Evolutionary conservation across 2,329 filamentous ascomycete species (phyloP), one percentile per base, ranked within the genome.

Genomic region (Fusarium sulawesiense): DNA sequence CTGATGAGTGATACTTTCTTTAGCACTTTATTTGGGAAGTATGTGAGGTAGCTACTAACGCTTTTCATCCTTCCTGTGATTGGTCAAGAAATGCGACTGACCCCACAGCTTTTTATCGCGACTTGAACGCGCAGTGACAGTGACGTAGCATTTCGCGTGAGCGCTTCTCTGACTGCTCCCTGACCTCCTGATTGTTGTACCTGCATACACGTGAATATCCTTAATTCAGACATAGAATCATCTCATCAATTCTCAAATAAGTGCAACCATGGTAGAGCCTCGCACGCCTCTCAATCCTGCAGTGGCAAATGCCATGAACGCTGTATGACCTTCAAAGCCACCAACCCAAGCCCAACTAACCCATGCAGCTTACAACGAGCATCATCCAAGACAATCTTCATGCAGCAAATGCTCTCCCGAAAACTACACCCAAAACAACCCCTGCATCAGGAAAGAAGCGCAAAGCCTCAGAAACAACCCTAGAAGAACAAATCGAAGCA

Each of bases 401-500:
- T 12, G 16, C 41, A 27, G 21, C 14, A 8, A 54, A 55, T 30
- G 13, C 7, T 2, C 2, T 3, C 1, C 4, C 13, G 4, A 60
- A 48, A 3, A 2, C 37, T 0, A 21, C 29, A 1, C n/a, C 30
- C 7, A 27, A 53, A 9, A 3, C 37, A 0, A 25, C 47, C 0
- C 30, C 48, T 2, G 11, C 27, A 6, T 45, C 47, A 12, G 25
- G 42, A 2, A 60, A 66, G 13, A 60, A 66, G 3, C 55, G 63
- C 11, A 46, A 66, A 18, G 54, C 55, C 18, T 4, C 34, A 10
- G 60, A 64, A n/a, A 7, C 27, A 10, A 40, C 54, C 1, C 30
- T 54, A 0, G 37, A 60, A 12, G 61, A 66, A 12, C 47, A 60
- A n/a, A 66, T 66, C 7, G 25, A 14, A 21, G 55, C 42, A 3